Evolutionary conservation across 2,329 filamentous ascomycete genomes (phyloP).

Genomic region (Cadophora sp.): DNA sequence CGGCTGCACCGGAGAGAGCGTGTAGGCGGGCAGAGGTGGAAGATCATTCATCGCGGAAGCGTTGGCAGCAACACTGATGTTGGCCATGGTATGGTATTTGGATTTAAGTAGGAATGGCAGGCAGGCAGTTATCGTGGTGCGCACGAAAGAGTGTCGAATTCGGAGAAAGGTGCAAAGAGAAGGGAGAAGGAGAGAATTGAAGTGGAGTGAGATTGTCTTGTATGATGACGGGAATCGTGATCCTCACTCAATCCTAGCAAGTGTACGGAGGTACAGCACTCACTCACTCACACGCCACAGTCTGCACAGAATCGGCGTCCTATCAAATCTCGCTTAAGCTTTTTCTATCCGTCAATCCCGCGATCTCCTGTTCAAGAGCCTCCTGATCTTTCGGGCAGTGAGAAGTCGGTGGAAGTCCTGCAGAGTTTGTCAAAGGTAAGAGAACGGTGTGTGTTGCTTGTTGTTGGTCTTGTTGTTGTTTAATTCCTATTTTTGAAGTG

Average conservation of each 20-base stretch:
- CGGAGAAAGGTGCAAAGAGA: conserved; percentile 18
- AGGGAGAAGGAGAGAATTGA: background rate
- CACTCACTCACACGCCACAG: conserved; percentile 25
- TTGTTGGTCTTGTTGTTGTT: background rate
- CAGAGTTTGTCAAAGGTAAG: background rate
- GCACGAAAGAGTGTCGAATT: conserved; percentile 42
- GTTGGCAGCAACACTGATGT: conserved; percentile 51
- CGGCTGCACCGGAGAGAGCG: conserved; percentile 71
- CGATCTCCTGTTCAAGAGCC: conserved; percentile 25
- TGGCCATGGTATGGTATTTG: conserved; percentile 46
- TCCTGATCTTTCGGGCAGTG: conserved; percentile 4
- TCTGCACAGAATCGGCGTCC: background rate
- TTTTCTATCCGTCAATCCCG: conserved; percentile 33
- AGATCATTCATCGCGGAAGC: conserved; percentile 62
- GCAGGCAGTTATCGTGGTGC: conserved; percentile 46
- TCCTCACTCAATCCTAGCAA: too few species aligned
- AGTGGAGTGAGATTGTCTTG: conserved; percentile 6
- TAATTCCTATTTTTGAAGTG: background rate
- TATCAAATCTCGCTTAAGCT: conserved; percentile 41
- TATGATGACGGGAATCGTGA: conserved; percentile 4
- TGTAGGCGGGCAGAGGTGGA: conserved; percentile 86
- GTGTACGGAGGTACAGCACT: background rate
- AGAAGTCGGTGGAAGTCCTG: background rate
- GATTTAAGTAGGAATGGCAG: conserved; percentile 32
- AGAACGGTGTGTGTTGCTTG: background rate